Evolutionary conservation across 2,329 filamentous ascomycete species (phyloP).

Genomic region (Ilyonectria mors-panacis): DNA sequence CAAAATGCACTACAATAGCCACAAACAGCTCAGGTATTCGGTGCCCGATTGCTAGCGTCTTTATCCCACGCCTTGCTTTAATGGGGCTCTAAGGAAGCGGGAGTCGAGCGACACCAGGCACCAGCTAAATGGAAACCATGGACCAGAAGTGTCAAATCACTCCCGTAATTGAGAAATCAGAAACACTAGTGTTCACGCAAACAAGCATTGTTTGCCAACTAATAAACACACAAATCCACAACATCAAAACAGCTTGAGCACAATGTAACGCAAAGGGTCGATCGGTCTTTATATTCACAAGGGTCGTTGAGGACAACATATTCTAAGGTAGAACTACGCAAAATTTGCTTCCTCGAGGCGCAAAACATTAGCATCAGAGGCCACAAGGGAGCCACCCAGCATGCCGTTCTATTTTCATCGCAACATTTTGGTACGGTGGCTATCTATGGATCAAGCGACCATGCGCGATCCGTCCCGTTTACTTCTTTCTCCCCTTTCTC

Average conservation of each 20-base stretch:
- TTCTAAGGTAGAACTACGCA: not conserved
- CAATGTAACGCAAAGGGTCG: not conserved
- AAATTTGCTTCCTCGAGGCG: not conserved
- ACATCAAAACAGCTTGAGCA: not conserved
- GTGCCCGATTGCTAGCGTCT: too few relatives aligned
- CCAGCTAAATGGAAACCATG: too few relatives aligned
- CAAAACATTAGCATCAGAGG: not conserved
- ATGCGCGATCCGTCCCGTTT: conserved; percentile 34
- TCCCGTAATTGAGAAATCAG: too few relatives aligned
- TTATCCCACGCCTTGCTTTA: too few relatives aligned
- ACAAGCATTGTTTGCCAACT: too few relatives aligned
- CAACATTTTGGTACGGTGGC: conserved; percentile 5
- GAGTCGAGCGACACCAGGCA: too few relatives aligned
- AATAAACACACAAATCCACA: not conserved
- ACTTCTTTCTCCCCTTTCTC: conserved; percentile 70
- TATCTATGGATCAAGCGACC: conserved; percentile 6
- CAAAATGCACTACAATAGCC: too few relatives aligned
- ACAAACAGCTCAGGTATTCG: too few relatives aligned
- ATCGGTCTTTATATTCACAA: not conserved
- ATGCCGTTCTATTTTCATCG: conserved; percentile 7
- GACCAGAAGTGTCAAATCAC: too few relatives aligned
- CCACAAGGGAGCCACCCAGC: not conserved
- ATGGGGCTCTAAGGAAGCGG: too few relatives aligned
- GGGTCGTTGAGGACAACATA: not conserved
- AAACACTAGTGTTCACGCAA: too few relatives aligned